phyloP scores from a whole-genome alignment of 352 stramenopile species.

The Phytophthora pseudosyringae region DNA sequence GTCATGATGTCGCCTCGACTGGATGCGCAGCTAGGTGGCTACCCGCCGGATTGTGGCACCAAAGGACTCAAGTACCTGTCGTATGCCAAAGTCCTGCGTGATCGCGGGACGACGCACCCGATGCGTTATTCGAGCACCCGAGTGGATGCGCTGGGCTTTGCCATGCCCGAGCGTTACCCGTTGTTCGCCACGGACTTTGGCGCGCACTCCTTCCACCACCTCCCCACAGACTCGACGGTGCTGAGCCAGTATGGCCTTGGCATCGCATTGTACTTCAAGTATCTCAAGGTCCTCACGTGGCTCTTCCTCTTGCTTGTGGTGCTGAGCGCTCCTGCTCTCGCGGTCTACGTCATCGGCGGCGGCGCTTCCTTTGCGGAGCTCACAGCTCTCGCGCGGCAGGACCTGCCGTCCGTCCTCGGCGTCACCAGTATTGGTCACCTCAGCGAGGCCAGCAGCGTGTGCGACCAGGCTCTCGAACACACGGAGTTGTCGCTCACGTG shows the following conservation, averaged over 20 bases:
- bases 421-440: constrained; percentile 86
- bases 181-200: constrained; percentile 73
- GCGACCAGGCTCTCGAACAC: constrained; percentile 65
- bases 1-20: constrained; percentile 44
- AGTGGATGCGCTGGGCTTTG: constrained; percentile 60
- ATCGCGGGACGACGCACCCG: constrained; percentile 72
- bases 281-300: constrained; percentile 87
- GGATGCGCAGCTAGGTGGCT: constrained; percentile 72
- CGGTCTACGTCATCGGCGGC: constrained; percentile 75
- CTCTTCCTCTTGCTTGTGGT: constrained; percentile 81
- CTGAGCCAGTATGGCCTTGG: constrained; percentile 80
- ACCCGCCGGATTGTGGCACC: constrained; percentile 80
- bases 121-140: constrained; percentile 75
- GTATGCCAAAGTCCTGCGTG: constrained; percentile 75
- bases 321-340: constrained; percentile 62
- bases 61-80: constrained; percentile 80
- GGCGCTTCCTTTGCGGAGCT: constrained; percentile 61
- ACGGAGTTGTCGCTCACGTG: constrained; percentile 65
- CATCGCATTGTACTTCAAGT: constrained; percentile 88
- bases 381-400: constrained; percentile 69
- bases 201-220: constrained; percentile 76
- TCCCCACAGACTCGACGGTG: constrained; percentile 78
- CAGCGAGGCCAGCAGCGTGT: constrained; percentile 68
- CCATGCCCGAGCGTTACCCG: constrained; percentile 62
- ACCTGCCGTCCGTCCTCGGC: constrained; percentile 68